phyloP scores from a whole-genome alignment of 106 monocot genomes.

The Hemerocallis citrina region DNA sequence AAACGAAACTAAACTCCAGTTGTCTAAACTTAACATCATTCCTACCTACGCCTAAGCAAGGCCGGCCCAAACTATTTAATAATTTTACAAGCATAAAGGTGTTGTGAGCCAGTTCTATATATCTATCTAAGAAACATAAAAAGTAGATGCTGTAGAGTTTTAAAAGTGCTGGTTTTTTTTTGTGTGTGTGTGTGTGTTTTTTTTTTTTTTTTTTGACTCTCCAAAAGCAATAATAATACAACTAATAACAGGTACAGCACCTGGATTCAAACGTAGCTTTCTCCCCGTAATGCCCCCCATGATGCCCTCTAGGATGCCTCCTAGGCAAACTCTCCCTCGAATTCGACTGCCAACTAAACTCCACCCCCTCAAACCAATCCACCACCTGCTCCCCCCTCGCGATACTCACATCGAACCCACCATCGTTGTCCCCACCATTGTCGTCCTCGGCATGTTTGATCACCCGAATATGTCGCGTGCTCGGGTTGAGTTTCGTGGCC shows the following conservation, averaged over 20 bases:
- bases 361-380: conserved; percentile 8
- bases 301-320: background rate
- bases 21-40: too few relatives aligned
- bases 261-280: background rate
- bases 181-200: conserved; percentile 8
- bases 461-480: background rate
- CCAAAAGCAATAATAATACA: too few relatives aligned
- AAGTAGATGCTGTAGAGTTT: too few relatives aligned
- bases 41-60: too few relatives aligned
- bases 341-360: conserved; percentile 3
- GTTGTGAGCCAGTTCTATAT: too few relatives aligned
- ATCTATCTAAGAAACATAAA: too few relatives aligned
- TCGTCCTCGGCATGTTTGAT: background rate
- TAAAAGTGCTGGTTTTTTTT: background rate
- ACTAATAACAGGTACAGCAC: too few relatives aligned
- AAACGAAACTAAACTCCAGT: too few relatives aligned
- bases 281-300: background rate
- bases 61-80: too few relatives aligned
- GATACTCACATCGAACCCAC: background rate
- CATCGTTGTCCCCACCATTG: background rate
- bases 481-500: background rate
- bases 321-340: background rate
- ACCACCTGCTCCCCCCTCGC: conserved; percentile 3
- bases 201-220: conserved; percentile 4
- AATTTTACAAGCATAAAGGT: too few relatives aligned